Conservation (phyloP, 129 eudicot species). For the Tagetes patula region DNA sequence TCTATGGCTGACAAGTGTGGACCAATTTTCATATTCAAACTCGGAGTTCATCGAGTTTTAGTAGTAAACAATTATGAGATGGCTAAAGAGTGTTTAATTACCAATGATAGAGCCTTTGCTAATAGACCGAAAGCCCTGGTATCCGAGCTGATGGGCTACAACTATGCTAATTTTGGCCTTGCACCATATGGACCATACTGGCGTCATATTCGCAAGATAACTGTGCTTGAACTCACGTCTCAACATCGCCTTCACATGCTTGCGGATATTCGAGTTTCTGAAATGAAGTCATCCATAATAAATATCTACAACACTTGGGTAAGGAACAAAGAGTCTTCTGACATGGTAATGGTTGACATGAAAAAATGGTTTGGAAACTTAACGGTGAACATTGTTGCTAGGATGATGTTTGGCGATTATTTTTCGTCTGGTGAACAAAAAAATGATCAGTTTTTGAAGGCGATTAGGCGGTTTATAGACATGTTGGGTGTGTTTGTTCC, state of each 20-base stretch:
- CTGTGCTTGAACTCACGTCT: slow-evolving; percentile 20
- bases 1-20: slow-evolving; percentile 36
- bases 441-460: background rate
- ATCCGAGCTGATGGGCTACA: slow-evolving; percentile 23
- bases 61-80: slow-evolving; percentile 4
- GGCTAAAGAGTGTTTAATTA: slow-evolving; percentile 35
- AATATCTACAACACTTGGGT: slow-evolving; percentile 11
- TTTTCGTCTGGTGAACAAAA: background rate
- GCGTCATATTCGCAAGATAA: slow-evolving; percentile 28
- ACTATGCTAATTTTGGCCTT: slow-evolving; percentile 20
- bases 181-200: slow-evolving; percentile 31
- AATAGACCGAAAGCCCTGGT: slow-evolving; percentile 28
- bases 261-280: slow-evolving; percentile 10
- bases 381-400: background rate
- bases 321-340: background rate
- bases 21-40: slow-evolving; percentile 28
- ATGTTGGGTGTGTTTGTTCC: slow-evolving; percentile 28
- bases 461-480: background rate
- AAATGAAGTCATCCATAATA: slow-evolving; percentile 12
- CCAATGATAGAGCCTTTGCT: slow-evolving; percentile 29
- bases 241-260: background rate
- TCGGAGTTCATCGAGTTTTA: slow-evolving; percentile 22
- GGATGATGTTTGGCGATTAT: slow-evolving; percentile 21
- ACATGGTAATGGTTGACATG: slow-evolving; percentile 22
- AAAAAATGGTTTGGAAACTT: slow-evolving; percentile 23